Evolutionary conservation across 2,329 filamentous ascomycete species (phyloP).

Genomic region (Cladosporium sp.): DNA sequence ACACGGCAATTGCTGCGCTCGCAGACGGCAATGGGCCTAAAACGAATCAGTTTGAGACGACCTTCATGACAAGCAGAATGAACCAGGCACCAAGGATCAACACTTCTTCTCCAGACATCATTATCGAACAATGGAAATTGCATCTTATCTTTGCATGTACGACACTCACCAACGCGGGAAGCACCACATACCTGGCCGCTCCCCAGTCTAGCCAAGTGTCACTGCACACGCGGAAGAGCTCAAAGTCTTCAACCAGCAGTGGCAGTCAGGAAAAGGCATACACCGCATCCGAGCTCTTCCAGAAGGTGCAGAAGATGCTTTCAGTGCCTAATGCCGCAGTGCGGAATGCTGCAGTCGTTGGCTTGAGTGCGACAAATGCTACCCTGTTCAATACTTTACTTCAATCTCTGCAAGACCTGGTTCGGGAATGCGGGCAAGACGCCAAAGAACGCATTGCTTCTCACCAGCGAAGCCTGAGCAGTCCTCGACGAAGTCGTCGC

Average conservation of each 20-base stretch:
- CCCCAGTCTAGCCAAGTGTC: constrained; percentile 42
- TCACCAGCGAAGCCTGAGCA: constrained; percentile 81
- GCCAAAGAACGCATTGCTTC: constrained; percentile 69
- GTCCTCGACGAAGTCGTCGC: constrained; percentile 71
- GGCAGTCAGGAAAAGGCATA: constrained; percentile 68
- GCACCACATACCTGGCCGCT: constrained; percentile 48
- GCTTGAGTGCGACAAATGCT: constrained; percentile 89
- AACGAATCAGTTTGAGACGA: constrained; percentile 22
- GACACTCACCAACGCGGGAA: constrained; percentile 70
- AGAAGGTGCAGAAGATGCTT: constrained; percentile 82
- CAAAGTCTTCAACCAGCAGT: constrained; percentile 60
- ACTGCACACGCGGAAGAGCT: constrained; percentile 78
- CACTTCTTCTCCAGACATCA: constrained; percentile 73
- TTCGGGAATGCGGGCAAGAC: constrained; percentile 81
- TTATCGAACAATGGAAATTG: constrained; percentile 96
- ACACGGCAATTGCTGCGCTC: constrained; percentile 72
- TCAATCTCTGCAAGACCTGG: constrained; percentile 82
- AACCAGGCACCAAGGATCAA: constrained; percentile 49
- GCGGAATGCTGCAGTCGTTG: constrained; percentile 82
- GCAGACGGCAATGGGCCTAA: constrained; percentile 61
- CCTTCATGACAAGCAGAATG: constrained; percentile 38
- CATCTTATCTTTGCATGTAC: constrained; percentile 97
- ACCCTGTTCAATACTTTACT: constrained; percentile 88
- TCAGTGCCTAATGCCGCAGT: constrained; percentile 75
- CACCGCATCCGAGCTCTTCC: constrained; percentile 83